These are phyloP conservation scores for Globisporangium spiculum DNA, from an alignment of 352 stramenopile genomes.

Conservation along the genomic window DNA sequence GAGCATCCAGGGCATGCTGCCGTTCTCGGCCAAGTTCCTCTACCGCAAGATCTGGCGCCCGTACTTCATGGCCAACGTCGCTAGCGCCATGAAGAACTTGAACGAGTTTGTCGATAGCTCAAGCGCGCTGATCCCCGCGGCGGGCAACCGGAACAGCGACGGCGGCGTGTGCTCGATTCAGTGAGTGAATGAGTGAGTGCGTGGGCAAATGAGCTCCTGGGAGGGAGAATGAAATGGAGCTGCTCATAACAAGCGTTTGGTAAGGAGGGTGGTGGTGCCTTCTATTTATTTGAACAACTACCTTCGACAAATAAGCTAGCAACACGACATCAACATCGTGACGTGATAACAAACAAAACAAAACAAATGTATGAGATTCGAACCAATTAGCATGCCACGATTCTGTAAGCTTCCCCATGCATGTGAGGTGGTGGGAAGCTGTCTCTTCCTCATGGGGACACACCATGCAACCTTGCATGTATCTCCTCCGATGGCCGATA, in stretches of 20 bases:
- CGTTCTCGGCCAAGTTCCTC: slow-evolving; percentile 74
- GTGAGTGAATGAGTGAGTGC: slow-evolving; percentile 7
- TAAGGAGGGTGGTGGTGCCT: neutral
- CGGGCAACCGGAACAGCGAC: neutral
- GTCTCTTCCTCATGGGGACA: too few species aligned
- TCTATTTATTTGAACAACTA: slow-evolving; percentile 19
- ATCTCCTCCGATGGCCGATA: too few species aligned
- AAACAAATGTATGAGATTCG: neutral
- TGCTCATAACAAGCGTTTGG: neutral
- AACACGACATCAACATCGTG: neutral
- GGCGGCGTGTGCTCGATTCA: slow-evolving; percentile 9
- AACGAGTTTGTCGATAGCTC: slow-evolving; percentile 55
- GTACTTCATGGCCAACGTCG: slow-evolving; percentile 81
- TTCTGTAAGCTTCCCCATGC: too few species aligned
- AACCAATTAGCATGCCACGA: neutral
- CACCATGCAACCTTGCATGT: too few species aligned
- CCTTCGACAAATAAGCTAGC: neutral
- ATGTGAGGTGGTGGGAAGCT: too few species aligned
- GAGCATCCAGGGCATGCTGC: slow-evolving; percentile 64
- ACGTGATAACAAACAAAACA: neutral
- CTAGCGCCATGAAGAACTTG: slow-evolving; percentile 75
- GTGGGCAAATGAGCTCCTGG: neutral
- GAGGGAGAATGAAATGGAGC: neutral
- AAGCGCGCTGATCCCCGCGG: neutral
- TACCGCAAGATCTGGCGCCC: slow-evolving; percentile 83